Evolutionary conservation across 2,329 filamentous ascomycete genomes (phyloP).

Genomic region (Claviceps africana): DNA sequence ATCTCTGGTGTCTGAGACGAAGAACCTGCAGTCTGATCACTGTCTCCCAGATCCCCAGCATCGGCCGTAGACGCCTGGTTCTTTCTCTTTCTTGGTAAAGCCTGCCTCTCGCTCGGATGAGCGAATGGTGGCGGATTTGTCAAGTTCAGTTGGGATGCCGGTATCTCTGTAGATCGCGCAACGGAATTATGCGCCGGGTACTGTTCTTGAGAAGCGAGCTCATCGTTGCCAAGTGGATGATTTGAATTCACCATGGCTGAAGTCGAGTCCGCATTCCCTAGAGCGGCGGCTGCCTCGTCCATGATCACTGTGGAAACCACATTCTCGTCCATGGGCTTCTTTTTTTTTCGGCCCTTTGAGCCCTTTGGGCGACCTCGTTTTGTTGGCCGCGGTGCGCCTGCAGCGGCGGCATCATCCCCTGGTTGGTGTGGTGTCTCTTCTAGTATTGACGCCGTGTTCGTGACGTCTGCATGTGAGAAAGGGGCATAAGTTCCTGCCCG

Average conservation of each 20-base stretch:
- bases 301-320: background rate
- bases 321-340: slow-evolving; percentile 2
- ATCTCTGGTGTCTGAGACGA: background rate
- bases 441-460: background rate
- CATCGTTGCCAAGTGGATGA: background rate
- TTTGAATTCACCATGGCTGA: background rate
- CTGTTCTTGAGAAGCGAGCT: background rate
- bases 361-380: slow-evolving; percentile 30
- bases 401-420: slow-evolving; percentile 7
- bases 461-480: background rate
- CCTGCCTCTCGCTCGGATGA: background rate
- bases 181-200: background rate
- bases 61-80: background rate
- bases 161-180: background rate
- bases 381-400: slow-evolving; percentile 12
- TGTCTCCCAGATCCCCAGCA: background rate
- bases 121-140: background rate
- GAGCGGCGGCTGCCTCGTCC: background rate
- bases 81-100: slow-evolving; percentile 3
- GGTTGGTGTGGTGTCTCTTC: slow-evolving; percentile 5
- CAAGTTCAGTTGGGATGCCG: background rate
- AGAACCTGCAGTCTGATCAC: background rate
- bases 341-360: slow-evolving; percentile 28
- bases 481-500: background rate
- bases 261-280: background rate